A percentile compares a stretch with the other conserved stretches of the same genome.
Evolutionary conservation across 176 grass and related monocot species (phyloP).

Genomic region (Cymbopogon citratus): DNA sequence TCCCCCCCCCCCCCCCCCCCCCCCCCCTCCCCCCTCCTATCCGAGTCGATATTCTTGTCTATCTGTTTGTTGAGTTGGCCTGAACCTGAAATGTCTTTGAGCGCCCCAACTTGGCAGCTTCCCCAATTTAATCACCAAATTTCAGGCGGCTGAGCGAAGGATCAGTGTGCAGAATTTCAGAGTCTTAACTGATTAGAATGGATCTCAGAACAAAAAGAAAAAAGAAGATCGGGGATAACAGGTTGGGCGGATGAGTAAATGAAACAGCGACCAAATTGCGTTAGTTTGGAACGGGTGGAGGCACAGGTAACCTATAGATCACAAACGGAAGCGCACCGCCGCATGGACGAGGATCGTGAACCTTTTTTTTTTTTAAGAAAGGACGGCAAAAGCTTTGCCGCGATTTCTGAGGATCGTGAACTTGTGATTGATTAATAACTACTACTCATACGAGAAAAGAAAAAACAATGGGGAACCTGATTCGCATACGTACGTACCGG

Average conservation of each 20-base stretch:
- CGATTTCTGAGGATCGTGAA: too few relatives aligned
- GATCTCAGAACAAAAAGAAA: too few relatives aligned
- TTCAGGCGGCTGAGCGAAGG: background rate
- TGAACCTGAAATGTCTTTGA: background rate
- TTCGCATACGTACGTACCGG: too few relatives aligned
- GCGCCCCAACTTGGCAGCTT: too few relatives aligned
- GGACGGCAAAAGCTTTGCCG: too few relatives aligned
- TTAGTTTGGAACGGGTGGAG: background rate
- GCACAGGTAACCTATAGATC: too few relatives aligned
- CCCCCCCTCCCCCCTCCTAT: too few relatives aligned
- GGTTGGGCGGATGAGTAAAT: background rate
- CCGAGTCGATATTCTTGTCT: background rate
- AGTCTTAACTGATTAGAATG: background rate
- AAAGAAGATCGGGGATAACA: background rate
- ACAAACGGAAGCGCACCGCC: background rate
- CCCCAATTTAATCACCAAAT: background rate
- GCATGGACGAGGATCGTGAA: background rate
- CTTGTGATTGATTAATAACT: too few relatives aligned
- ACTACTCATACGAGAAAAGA: background rate
- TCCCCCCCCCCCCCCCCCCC: too few relatives aligned
- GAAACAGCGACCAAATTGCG: too few relatives aligned
- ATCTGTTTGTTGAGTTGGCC: background rate
- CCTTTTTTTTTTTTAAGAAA: too few relatives aligned
- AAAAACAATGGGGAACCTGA: too few relatives aligned
- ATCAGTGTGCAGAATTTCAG: background rate